phyloP scores from a whole-genome alignment of 352 stramenopile species.

The Globisporangium okanoganense region DNA sequence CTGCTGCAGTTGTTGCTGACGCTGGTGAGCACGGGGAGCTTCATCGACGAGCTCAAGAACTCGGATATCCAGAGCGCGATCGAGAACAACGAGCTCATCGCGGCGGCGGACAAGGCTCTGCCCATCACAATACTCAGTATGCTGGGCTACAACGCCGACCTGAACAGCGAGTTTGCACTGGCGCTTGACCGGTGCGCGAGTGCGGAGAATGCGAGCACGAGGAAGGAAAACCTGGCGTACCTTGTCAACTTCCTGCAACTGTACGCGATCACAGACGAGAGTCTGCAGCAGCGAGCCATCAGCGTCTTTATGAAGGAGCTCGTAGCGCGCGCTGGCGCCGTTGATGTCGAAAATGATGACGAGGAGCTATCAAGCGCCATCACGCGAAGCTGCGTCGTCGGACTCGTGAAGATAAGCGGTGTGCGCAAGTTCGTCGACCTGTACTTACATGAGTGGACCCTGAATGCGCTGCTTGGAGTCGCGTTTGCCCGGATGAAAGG shows the following conservation, averaged over 20 bases:
- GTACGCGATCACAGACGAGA: conserved; percentile 50
- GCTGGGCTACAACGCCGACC: conserved; percentile 62
- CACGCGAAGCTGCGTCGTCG: conserved; percentile 25
- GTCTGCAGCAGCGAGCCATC: conserved; percentile 42
- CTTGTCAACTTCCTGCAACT: conserved; percentile 64
- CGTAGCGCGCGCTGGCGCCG: conserved; percentile 16
- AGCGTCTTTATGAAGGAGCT: conserved; percentile 51
- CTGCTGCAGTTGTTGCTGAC: conserved; percentile 52
- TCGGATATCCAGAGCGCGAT: conserved; percentile 42
- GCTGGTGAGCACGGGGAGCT: conserved; percentile 45
- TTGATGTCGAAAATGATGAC: conserved; percentile 8
- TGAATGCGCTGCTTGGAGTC: conserved; percentile 38
- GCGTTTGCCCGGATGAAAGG: conserved; percentile 36
- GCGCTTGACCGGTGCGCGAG: conserved; percentile 38
- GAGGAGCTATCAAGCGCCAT: conserved; percentile 10
- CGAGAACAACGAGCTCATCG: conserved; percentile 56
- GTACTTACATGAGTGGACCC: conserved; percentile 43
- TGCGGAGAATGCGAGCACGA: conserved; percentile 11
- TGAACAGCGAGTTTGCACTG: conserved; percentile 58
- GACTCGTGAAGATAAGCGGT: conserved; percentile 33
- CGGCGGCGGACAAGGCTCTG: conserved; percentile 45
- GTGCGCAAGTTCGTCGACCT: conserved; percentile 45
- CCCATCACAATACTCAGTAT: conserved; percentile 58
- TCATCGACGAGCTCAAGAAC: conserved; percentile 55
- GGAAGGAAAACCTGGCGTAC: conserved; percentile 44